Conservation (phyloP, 2,329 filamentous ascomycete genomes). For the Colletotrichum magnum region DNA sequence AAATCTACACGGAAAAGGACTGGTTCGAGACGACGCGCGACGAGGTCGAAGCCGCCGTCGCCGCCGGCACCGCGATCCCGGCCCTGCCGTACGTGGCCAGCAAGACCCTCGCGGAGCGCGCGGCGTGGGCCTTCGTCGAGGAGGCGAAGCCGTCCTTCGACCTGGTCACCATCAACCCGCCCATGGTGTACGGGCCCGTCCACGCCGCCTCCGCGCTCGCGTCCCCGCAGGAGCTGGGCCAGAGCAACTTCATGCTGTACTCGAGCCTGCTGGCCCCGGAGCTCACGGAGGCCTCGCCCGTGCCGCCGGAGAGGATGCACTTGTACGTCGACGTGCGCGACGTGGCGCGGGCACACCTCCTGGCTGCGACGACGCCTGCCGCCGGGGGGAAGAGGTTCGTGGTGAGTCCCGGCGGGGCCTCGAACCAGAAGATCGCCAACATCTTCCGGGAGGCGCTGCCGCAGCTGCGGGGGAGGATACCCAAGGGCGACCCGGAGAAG, state of each 20-base stretch:
- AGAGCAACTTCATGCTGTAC: conserved; percentile 36
- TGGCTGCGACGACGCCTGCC: conserved; percentile 42
- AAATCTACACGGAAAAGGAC: conserved; percentile 61
- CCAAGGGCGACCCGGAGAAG: conserved; percentile 40
- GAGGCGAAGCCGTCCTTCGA: conserved; percentile 51
- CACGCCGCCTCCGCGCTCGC: not conserved
- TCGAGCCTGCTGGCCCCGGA: conserved; percentile 13
- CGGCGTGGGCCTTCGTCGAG: conserved; percentile 51
- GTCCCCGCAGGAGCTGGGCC: conserved; percentile 13
- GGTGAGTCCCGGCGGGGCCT: conserved; percentile 41
- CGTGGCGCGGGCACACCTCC: conserved; percentile 45
- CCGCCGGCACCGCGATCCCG: conserved; percentile 53
- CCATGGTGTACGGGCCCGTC: conserved; percentile 37
- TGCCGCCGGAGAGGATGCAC: conserved; percentile 43
- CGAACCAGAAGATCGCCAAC: conserved; percentile 43
- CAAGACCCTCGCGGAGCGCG: conserved; percentile 61
- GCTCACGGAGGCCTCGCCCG: conserved; percentile 6
- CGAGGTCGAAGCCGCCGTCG: conserved; percentile 12
- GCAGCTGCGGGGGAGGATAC: conserved; percentile 42
- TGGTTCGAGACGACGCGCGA: conserved; percentile 51
- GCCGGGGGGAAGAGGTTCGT: conserved; percentile 47
- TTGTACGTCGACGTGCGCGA: conserved; percentile 48
- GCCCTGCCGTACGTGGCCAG: conserved; percentile 57
- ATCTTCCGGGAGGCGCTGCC: conserved; percentile 41
- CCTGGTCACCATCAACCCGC: conserved; percentile 50